These are phyloP conservation scores for Huntiella bhutanensis DNA, from an alignment of 2,329 filamentous ascomycete genomes.

Conservation along the genomic window DNA sequence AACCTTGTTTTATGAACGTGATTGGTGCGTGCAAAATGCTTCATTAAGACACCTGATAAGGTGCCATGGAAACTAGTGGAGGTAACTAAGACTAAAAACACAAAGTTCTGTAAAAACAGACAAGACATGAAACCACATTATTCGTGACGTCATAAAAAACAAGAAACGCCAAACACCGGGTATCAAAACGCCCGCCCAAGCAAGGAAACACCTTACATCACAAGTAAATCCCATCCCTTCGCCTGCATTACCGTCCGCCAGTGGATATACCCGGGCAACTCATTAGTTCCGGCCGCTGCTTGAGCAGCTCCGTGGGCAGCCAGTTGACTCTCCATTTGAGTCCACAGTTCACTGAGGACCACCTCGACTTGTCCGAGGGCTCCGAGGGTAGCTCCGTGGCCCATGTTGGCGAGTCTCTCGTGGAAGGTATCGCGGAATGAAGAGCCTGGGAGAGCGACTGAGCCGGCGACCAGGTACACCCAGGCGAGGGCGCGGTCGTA, in stretches of 20 bases:
- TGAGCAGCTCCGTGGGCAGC: slow-evolving; percentile 19
- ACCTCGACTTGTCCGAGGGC: slow-evolving; percentile 69
- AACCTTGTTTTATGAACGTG: no score
- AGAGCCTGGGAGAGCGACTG: slow-evolving; percentile 53
- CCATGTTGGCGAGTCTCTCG: slow-evolving; percentile 54
- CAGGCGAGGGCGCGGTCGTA: slow-evolving; percentile 85
- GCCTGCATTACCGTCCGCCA: slow-evolving; percentile 88
- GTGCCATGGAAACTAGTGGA: slow-evolving; percentile 6
- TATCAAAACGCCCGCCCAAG: slow-evolving; percentile 6
- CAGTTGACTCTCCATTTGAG: slow-evolving; percentile 44
- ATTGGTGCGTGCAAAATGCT: no score
- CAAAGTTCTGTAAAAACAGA: slow-evolving; percentile 4
- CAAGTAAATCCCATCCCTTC: slow-evolving; percentile 81
- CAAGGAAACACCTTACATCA: slow-evolving; percentile 41
- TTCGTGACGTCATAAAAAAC: slow-evolving; percentile 3
- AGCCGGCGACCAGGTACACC: slow-evolving; percentile 79
- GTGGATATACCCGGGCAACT: slow-evolving; percentile 50
- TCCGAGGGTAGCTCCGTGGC: slow-evolving; percentile 53
- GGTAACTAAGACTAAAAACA: slow-evolving; percentile 7
- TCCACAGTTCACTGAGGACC: slow-evolving; percentile 70
- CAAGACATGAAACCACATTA: slow-evolving; percentile 12
- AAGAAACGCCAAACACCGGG: slow-evolving; percentile 4
- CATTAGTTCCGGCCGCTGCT: slow-evolving; percentile 19
- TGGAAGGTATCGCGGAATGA: slow-evolving; percentile 61
- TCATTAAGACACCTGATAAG: slow-evolving; percentile 4